A percentile compares a stretch with the other conserved stretches of the same genome.
These are phyloP conservation scores for Fusarium newnesense DNA, from an alignment of 2,329 filamentous ascomycete species.

Conservation along the genomic window DNA sequence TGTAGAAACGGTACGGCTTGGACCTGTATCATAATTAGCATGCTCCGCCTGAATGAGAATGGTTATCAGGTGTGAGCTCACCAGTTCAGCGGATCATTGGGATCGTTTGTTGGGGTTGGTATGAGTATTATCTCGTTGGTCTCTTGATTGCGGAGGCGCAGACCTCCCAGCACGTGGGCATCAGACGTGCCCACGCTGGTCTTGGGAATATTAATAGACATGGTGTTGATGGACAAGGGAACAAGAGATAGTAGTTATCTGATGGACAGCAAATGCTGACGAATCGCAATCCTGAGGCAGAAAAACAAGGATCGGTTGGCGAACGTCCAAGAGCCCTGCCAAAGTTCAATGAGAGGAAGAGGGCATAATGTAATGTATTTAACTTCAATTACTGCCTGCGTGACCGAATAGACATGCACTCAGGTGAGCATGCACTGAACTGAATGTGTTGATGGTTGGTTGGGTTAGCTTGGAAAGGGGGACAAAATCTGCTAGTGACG, in stretches of 20 bases:
- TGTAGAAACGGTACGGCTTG: constrained; percentile 60
- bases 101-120: constrained; percentile 34
- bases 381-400: background rate
- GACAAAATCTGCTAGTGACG: background rate
- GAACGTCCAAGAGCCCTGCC: too few relatives aligned
- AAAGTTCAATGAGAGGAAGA: rapidly evolving
- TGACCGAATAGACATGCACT: rapidly evolving
- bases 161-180: background rate
- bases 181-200: too few relatives aligned
- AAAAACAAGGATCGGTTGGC: too few relatives aligned
- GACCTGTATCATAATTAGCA: constrained; percentile 44
- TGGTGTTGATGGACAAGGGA: background rate
- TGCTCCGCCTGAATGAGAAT: rapidly evolving
- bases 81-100: constrained; percentile 41
- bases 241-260: rapidly evolving
- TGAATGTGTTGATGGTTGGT: background rate
- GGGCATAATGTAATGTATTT: background rate
- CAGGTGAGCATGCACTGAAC: background rate
- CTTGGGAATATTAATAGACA: background rate
- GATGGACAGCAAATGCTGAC: background rate
- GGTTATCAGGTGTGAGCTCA: rapidly evolving
- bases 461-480: background rate
- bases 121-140: constrained; percentile 23
- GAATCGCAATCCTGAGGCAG: background rate
- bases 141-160: background rate